Conservation (phyloP, 192 early-diverging fungal genomes). For the Mortierella antarctica region DNA sequence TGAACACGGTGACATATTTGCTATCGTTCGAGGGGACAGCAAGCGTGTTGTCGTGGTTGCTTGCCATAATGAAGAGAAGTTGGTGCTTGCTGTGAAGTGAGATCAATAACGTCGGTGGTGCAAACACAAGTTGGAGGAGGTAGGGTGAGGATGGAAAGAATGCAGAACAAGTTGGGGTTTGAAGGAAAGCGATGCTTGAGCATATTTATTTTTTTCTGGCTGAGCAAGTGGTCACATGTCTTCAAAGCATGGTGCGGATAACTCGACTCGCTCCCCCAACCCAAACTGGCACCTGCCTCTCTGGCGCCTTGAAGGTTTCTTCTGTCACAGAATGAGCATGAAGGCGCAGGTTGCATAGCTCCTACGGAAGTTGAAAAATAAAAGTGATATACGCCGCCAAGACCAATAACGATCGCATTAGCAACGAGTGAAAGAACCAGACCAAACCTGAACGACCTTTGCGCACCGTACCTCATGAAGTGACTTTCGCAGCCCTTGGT, state of each 20-base stretch:
- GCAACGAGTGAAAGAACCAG: neutral
- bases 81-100: neutral
- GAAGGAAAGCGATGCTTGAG: too few relatives aligned
- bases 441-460: neutral
- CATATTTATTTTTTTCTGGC: too few relatives aligned
- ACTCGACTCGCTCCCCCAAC: slow-evolving; percentile 64
- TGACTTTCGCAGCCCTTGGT: slow-evolving; percentile 59
- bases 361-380: slow-evolving; percentile 46
- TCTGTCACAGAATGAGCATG: slow-evolving; percentile 58
- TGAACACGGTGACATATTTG: slow-evolving; percentile 58
- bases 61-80: slow-evolving; percentile 25
- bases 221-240: too few relatives aligned
- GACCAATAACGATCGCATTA: neutral
- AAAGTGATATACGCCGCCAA: neutral
- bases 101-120: neutral
- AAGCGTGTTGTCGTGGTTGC: slow-evolving; percentile 25
- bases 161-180: too few relatives aligned
- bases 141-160: too few relatives aligned
- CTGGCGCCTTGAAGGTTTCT: slow-evolving; percentile 60
- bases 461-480: slow-evolving; percentile 60
- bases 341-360: slow-evolving; percentile 59
- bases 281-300: slow-evolving; percentile 64
- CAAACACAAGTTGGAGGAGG: too few relatives aligned
- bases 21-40: slow-evolving; percentile 36
- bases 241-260: slow-evolving; percentile 72